Evolutionary conservation across 2,329 filamentous ascomycete species (phyloP), one percentile per base, ranked within the genome.

Genomic region (Periconia sp.): DNA sequence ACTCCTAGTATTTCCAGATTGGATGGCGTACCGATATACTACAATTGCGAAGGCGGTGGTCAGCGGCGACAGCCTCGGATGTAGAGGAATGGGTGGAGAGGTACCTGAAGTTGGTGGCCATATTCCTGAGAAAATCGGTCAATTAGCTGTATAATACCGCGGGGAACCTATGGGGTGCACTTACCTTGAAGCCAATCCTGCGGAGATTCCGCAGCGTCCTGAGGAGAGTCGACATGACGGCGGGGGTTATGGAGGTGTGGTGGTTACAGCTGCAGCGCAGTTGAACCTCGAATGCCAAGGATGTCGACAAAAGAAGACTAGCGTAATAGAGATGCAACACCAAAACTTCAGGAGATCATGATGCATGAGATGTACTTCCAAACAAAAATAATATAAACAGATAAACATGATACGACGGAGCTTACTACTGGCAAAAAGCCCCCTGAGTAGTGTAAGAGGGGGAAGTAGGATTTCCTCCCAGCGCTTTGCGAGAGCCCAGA

Each of bases 41-140:
- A 65, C 41, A 58, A 19, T 52, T 46, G 49, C 63, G 54, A 52
- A 35, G 49, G 35, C 54, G 35, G 53, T 55, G 62, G 65, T 71
- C 58, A 69, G 70, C 60, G 52, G 51, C 55, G 43, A 56, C 55
- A 59, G 57, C 53, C 54, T 56, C 40, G 55, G 51, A 50, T 42
- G 52, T 58, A 57, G 62, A 61, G 58, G 57, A 58, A 59, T 50
- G 59, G 66, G 60, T 57, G 58, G 58, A 56, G 53, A 51, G 89
- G 79, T 90, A 95, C 90, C 79, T 93, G 87, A 84, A 97, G 84
- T 82, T 97, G 94, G 78, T 90, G 89, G 78, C 86, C 89, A 82
- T 88, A 94, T 76, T 96, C 89, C 92, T 96, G 71, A 66, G 43
- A 57, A 50, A 50, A 40, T 37, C 45, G 50, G 53, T 62, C 60